phyloP scores from a whole-genome alignment of 78 protist genomes.

The Planoprotostelium fungivorum region DNA sequence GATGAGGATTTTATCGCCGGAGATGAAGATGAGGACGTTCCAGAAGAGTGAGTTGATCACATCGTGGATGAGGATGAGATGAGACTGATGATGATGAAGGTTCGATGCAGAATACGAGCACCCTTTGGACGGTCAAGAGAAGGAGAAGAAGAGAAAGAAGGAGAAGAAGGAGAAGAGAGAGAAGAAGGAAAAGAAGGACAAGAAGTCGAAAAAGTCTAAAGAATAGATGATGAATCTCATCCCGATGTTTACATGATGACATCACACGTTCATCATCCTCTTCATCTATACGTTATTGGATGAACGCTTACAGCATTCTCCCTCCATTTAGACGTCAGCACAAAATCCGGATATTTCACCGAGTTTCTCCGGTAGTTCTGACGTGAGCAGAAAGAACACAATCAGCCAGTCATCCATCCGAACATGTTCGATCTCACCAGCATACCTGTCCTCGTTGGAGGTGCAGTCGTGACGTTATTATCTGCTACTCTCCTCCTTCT shows the following conservation, averaged over 20 bases:
- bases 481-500: neutral
- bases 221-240: neutral
- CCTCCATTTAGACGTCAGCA: too few species aligned
- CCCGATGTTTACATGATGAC: neutral
- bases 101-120: neutral
- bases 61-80: neutral
- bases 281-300: neutral
- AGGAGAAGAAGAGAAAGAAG: neutral
- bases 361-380: neutral
- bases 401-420: neutral
- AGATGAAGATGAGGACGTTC: neutral
- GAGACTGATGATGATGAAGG: too few species aligned
- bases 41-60: neutral
- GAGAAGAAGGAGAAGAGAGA: neutral
- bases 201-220: neutral
- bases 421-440: neutral
- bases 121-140: neutral
- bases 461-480: neutral
- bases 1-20: slow-evolving; percentile 10
- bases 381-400: neutral
- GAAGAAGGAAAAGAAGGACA: neutral
- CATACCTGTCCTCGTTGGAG: neutral
- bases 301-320: too few species aligned
- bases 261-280: neutral
- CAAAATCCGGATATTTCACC: too few species aligned